Evolutionary conservation across 176 grass and related monocot species (phyloP), one percentile per base, ranked within the genome.

Genomic region (Zea luxurians): DNA sequence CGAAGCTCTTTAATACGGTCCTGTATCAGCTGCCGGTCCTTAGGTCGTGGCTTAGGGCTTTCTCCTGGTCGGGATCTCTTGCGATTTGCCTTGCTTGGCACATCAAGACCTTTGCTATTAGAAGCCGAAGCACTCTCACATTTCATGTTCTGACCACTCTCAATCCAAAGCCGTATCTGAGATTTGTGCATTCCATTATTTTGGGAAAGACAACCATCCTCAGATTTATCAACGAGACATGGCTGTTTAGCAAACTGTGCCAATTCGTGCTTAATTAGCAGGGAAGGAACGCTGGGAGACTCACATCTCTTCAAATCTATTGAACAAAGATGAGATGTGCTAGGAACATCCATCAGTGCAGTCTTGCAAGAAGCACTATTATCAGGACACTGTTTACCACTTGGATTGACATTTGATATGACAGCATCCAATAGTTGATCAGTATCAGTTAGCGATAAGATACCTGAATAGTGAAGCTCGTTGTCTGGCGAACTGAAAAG

Each of bases 361-460:
- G 80, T 89, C 70, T 85, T 91, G 78, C 83, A 93, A 59, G 92
- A 94, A 64, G 76, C 54, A 79, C 50, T 86, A 63, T 84, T 80
- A 80, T 91, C 86, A 69, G 77, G 78, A 60, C 50, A 74, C 58
- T 94, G 83, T 66, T 91, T 94, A 20, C 80, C 64, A 76, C 73
- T 50, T 44, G 78, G 73, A 70, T 89, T 94, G 41, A 91, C 76
- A 45, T 84, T 94, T 77, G 86, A 89, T 57, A 94, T 84, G 78
- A 94, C 78, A 61, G 92, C 92, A 84, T 94, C 92, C 86, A 94
- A 71, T 79, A 94, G 70, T 64, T 94, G 92, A 65, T 94, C 92
- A 47, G 67, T 84, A 54, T 87, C 69, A 77, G 86, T 83, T 73
- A 82, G 70, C 58, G 86, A 86, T 57, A 94, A 91, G 8, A 82